Evolutionary conservation across 1,284 basidiomycete species (phyloP).

Genomic region (Cutaneotrichosporon spelunceum): DNA sequence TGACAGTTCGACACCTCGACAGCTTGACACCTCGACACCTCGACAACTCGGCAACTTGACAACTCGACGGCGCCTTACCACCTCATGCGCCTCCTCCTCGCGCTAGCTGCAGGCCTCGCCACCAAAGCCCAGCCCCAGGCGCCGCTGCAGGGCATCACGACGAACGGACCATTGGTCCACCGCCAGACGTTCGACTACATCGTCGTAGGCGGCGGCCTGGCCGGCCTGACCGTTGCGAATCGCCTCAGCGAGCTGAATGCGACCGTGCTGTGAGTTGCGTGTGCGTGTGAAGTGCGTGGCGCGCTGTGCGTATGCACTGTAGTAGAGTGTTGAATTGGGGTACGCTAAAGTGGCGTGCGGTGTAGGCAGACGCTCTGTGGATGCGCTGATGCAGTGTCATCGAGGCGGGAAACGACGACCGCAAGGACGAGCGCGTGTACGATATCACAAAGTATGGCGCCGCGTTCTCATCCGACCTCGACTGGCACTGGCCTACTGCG

Average conservation of each 20-base stretch:
- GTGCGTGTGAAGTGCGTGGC: too few relatives aligned
- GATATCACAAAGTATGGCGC: slow-evolving; percentile 23
- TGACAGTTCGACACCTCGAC: too few relatives aligned
- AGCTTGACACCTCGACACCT: too few relatives aligned
- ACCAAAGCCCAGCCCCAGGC: not conserved
- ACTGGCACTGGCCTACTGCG: slow-evolving; percentile 22
- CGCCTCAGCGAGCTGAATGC: slow-evolving; percentile 17
- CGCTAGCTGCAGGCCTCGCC: not conserved
- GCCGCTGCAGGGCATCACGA: slow-evolving; percentile 3
- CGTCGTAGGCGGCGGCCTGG: slow-evolving; percentile 20
- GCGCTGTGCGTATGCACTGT: too few relatives aligned
- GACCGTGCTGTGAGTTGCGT: slow-evolving; percentile 9
- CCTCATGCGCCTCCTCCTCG: not conserved
- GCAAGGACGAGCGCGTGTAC: slow-evolving; percentile 24
- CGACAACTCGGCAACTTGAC: too few relatives aligned
- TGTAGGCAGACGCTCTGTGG: too few relatives aligned
- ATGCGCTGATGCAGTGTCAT: slow-evolving; percentile 21
- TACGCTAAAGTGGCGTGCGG: too few relatives aligned
- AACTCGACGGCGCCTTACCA: too few relatives aligned
- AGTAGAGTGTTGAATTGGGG: too few relatives aligned
- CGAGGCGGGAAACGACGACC: slow-evolving; percentile 29
- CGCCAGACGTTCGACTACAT: slow-evolving; percentile 17
- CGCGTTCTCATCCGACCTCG: slow-evolving; percentile 24
- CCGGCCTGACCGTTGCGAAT: slow-evolving; percentile 15
- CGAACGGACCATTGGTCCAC: not conserved